phyloP scores from a whole-genome alignment of 2,329 filamentous ascomycete species.

The Pezicula radicicola region DNA sequence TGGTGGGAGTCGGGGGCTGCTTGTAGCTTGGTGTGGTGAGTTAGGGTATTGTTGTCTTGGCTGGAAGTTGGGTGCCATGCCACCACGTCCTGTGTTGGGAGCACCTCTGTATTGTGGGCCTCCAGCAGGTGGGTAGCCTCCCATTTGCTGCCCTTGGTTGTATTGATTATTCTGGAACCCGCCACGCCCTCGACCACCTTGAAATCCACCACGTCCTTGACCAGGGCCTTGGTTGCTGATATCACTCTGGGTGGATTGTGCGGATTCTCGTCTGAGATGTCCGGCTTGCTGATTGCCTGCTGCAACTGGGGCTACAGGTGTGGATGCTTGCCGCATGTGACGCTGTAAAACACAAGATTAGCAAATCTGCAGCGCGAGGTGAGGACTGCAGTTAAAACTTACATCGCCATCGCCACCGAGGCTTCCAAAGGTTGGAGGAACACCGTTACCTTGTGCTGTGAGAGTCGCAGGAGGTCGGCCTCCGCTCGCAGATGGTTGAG shows the following conservation, averaged over 20 bases:
- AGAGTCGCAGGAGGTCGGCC: conserved; percentile 76
- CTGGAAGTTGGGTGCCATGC: conserved; percentile 42
- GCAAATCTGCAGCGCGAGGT: conserved; percentile 22
- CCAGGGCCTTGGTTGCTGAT: conserved; percentile 57
- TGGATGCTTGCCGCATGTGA: conserved; percentile 66
- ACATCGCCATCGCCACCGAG: conserved; percentile 79
- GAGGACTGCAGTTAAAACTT: conserved; percentile 38
- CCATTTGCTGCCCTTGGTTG: conserved; percentile 45
- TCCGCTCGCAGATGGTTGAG: conserved; percentile 78
- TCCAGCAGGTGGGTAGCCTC: conserved; percentile 42
- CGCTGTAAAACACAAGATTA: conserved; percentile 41
- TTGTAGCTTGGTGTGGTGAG: conserved; percentile 62
- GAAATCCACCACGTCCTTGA: conserved; percentile 47
- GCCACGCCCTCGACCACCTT: conserved; percentile 53
- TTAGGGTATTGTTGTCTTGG: conserved; percentile 55
- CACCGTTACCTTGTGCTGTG: conserved; percentile 66
- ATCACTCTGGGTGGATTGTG: conserved; percentile 77
- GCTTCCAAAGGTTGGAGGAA: conserved; percentile 69
- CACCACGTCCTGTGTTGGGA: conserved; percentile 45
- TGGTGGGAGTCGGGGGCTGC: conserved; percentile 63
- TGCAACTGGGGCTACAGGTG: conserved; percentile 58
- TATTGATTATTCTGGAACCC: conserved; percentile 50
- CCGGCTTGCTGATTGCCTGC: conserved; percentile 60
- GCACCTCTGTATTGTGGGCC: conserved; percentile 24
- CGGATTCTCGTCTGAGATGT: conserved; percentile 83